Percentiles rank a stretch among this genome's conserved stretches.
These are phyloP conservation scores for Russula virescens DNA, from an alignment of 768 basidiomycete species.

Conservation along the genomic window DNA sequence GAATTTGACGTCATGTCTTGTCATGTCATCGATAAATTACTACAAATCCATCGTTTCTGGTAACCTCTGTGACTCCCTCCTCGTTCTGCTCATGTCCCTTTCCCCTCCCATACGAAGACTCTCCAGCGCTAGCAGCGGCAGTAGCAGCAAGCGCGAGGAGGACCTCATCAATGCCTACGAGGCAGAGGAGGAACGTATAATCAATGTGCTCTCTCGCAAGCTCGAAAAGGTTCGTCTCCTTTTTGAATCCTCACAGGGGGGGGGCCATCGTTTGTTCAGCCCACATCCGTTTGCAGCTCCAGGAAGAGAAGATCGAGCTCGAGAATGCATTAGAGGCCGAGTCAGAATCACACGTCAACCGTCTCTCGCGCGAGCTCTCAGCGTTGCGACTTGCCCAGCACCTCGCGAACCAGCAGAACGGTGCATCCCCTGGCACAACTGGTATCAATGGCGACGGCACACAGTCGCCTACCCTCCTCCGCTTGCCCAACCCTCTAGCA, in stretches of 20 bases:
- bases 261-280: not conserved
- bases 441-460: slow-evolving; percentile 27
- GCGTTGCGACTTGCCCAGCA: slow-evolving; percentile 57
- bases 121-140: slow-evolving; percentile 45
- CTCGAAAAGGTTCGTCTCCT: slow-evolving; percentile 61
- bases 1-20: not conserved
- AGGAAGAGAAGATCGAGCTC: slow-evolving; percentile 78
- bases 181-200: slow-evolving; percentile 85
- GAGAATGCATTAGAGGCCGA: slow-evolving; percentile 82
- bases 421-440: slow-evolving; percentile 10
- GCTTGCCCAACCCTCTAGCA: slow-evolving; percentile 30
- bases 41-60: too few species aligned
- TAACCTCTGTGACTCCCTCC: not conserved
- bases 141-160: slow-evolving; percentile 50
- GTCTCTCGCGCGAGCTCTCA: slow-evolving; percentile 63
- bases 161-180: slow-evolving; percentile 84
- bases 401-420: slow-evolving; percentile 35
- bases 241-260: not conserved
- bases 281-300: slow-evolving; percentile 43
- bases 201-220: slow-evolving; percentile 76
- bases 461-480: slow-evolving; percentile 16
- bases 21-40: slow-evolving; percentile 8
- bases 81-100: slow-evolving; percentile 30
- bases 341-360: slow-evolving; percentile 79
- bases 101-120: slow-evolving; percentile 57